Evolutionary conservation across 2,329 filamentous ascomycete genomes (phyloP).

Genomic region (Ascosphaera aggregata): DNA sequence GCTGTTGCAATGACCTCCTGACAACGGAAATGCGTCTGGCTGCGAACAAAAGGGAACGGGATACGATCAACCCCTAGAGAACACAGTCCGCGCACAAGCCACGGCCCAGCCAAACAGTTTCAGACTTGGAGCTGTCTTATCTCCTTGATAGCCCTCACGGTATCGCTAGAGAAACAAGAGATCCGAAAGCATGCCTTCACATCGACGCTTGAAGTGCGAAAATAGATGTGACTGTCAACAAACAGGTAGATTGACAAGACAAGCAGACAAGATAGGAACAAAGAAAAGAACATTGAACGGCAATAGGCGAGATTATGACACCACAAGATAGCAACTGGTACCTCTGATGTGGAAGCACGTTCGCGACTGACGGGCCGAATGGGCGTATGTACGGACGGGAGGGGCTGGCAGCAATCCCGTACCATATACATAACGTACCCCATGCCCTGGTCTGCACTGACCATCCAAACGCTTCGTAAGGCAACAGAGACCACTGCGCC

Average conservation of each 20-base stretch:
- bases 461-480: no score
- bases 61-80: constrained; percentile 4
- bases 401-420: no score
- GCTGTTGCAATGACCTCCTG: background rate
- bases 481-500: no score
- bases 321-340: background rate
- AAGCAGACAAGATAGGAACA: background rate
- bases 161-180: background rate
- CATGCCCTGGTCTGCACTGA: no score
- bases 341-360: background rate
- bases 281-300: background rate
- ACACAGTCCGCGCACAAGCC: background rate
- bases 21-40: background rate
- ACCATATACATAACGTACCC: no score
- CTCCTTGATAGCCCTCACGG: background rate
- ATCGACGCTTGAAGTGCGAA: no score
- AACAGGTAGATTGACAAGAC: no score
- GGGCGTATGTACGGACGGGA: no score
- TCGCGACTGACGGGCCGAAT: background rate
- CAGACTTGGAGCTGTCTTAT: background rate
- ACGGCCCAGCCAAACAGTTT: background rate
- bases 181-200: background rate
- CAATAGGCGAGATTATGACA: no score
- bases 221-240: no score
- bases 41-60: background rate